Evolutionary conservation across 208 protist species (phyloP), one percentile per base, ranked within the genome.

Genomic region (Trypanosoma lewisi): DNA sequence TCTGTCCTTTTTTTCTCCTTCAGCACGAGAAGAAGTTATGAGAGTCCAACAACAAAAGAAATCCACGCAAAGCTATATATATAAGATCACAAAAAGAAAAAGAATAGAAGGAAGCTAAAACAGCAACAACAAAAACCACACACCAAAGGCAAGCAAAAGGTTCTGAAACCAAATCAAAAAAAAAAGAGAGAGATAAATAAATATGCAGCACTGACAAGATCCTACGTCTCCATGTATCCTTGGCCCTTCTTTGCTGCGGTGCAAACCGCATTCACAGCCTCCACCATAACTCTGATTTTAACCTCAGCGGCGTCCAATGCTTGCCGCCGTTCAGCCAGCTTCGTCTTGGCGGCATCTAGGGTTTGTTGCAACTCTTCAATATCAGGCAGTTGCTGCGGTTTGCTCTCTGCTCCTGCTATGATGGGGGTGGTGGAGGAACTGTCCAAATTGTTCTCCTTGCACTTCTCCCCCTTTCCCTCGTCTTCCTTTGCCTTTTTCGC

Each of bases 101-200:
- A 34, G 25, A 34, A 19, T 19, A 34, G n/a, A 36, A 47, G 9
- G 23, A 47, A 23, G 23, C 9, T 2, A 47, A n/a, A 8, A 16
- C 0, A 50, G 19, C 21, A 27, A 21, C 14, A 12, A 23, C 17
- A 37, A 37, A 8, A 6, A 37, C 31, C 9, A 12, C n/a, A n/a
- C n/a, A n/a, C n/a, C n/a, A n/a, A n/a, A n/a, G n/a, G n/a, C n/a
- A n/a, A n/a, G n/a, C n/a, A n/a, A n/a, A n/a, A n/a, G n/a, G n/a
- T n/a, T n/a, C n/a, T n/a, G n/a, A n/a, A 59, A 33, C 5, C 6
- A 25, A 30, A 47, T n/a, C 25, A 65, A 44, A 62, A 69, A 66
- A 44, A 55, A 52, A 63, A 39, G 62, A 50, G 45, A 76, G 50
- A 58, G 31, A 31, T 59, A 17, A n/a, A 4, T 50, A 23, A 49